These are phyloP conservation scores for Dendryphion nanum DNA, from an alignment of 2,329 filamentous ascomycete species.

Conservation along the genomic window DNA sequence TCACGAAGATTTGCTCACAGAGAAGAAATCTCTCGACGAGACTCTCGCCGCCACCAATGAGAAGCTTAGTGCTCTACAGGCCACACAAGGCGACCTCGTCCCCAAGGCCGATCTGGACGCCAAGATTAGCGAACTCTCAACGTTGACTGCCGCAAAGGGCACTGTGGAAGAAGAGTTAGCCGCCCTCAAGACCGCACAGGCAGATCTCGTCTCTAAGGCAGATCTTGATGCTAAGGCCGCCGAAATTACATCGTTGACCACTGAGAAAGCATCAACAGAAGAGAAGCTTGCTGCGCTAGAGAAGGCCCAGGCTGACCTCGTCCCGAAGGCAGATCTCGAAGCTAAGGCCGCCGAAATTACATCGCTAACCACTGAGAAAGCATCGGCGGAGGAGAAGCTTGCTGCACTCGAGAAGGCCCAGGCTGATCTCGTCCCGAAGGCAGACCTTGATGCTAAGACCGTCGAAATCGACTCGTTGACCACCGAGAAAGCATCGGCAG, in stretches of 20 bases:
- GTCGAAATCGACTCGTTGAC: conserved; percentile 1
- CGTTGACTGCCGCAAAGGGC: conserved; percentile 6
- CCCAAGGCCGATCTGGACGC: conserved; percentile 4
- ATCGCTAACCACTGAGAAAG: conserved; percentile 1
- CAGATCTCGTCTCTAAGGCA: conserved; percentile 1
- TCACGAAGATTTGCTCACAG: neutral
- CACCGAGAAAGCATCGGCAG: conserved; percentile 8
- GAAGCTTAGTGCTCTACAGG: conserved; percentile 7
- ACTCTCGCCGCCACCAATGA: conserved; percentile 9
- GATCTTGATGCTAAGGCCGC: conserved; percentile 2
- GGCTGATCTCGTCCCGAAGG: neutral
- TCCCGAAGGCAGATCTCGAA: conserved; percentile 2
- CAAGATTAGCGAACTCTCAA: neutral
- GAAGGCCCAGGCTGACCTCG: conserved; percentile 3
- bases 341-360: neutral
- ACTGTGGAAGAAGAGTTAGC: neutral
- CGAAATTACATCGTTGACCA: neutral
- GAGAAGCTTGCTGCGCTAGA: conserved; percentile 1
- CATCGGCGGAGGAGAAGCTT: neutral
- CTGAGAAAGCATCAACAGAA: neutral
- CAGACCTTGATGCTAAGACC: conserved; percentile 18
- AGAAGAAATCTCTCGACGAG: neutral
- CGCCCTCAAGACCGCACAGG: neutral
- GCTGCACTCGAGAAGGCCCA: neutral
- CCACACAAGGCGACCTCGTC: conserved; percentile 13